Base-by-base conservation (phyloP, 108 stramenopile species). In the Skeletonema tropicum region DNA sequence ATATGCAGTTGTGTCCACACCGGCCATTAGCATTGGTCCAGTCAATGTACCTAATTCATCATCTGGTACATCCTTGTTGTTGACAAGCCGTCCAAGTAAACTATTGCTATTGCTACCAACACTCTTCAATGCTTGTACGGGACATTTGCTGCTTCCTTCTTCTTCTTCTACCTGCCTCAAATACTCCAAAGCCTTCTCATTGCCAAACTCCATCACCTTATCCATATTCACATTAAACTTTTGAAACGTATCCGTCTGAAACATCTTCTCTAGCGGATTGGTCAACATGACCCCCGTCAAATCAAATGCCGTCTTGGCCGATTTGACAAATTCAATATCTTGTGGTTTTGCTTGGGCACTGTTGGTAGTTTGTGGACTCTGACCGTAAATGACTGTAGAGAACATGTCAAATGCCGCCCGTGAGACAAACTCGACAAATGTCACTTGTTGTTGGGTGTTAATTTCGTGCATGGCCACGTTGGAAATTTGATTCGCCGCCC, bases 391-490 rank as follows among this genome's bases (percentile, higher is more conserved):
- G 11, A 78, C 77, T 7, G 71, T 8, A 3, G 42, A 46, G 64
- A 78, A 78, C 72, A 78, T 73, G 48, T 78, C 77, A 46, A 73
- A 78, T 57, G 77, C 71, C 9, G 77, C 63, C 6, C 75, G 66
- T 29, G 65, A 60, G 33, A 76, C 45, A 32, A 76, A 76, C 6
- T 66, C 66, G 0, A 33, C 67, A 76, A 76, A 76, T 61, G 32
- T 61, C 9, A 76, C 36, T 2, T 76, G 65, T 2, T 76, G 65
- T 3, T 73, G 32, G 9, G 6, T 35, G 6, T 59, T 12, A 55
- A 73, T 57, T 57, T 76, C 75, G 14, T 33, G 0, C 35, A 66
- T 66, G 14, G 75, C 75, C 30, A 76, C 75, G 2, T 39, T 5
- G 35, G 68, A 70, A 58, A 70, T 70, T 30, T 32, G 32, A 61